Base-by-base conservation (phyloP, 768 basidiomycete genomes). In the Boletus rubescentipes region DNA sequence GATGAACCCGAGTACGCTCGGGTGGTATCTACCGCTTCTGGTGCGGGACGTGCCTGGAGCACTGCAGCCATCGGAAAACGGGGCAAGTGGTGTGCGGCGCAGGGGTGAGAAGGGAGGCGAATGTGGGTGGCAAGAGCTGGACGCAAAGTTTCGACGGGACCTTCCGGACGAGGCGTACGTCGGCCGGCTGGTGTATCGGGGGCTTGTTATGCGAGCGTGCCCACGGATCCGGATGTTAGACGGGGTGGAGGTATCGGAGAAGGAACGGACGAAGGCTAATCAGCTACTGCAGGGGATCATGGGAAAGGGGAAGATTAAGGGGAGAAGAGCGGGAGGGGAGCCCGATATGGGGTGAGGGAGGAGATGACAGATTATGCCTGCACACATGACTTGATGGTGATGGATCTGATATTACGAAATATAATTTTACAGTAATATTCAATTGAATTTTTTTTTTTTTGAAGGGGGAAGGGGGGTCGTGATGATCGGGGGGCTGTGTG, bases 1-100 rank as follows among this genome's bases (percentile, higher is more conserved):
- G 72, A 97, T 98, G 93, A 99, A 99, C 67, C 95, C 97, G 49
- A 93, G 90, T 61, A 98, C 95, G 18, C 84, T 98, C 11, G 91
- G 91, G 7, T 96, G 93, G 89, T 98, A 99, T 71, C 79, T 97
- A 32, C 93, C 97, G 21, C 73, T 98, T 49, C 78, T 94, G 47
- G 84, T 90, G 53, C 77, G 80, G 60, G 84, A 86, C 62, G 75
- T 81, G 48, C 82, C 82, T 61, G 86, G 84, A 10, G 87, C 82
- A 53, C 68, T 86, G 62, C 84, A 86, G 63, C 84, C 86, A 31
- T 83, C 81, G 20, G 83, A 81, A 56, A 55, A 65, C 59, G 63
- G 62, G 23, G 46, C 40, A 42, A 55, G 37, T 55, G 62, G 58
- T 42, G 60, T 38, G 59, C 51, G 46, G 23, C 42, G 58, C 55